These are phyloP conservation scores for Penicillium oxalicum DNA, from an alignment of 2,329 filamentous ascomycete genomes.

Conservation along the genomic window DNA sequence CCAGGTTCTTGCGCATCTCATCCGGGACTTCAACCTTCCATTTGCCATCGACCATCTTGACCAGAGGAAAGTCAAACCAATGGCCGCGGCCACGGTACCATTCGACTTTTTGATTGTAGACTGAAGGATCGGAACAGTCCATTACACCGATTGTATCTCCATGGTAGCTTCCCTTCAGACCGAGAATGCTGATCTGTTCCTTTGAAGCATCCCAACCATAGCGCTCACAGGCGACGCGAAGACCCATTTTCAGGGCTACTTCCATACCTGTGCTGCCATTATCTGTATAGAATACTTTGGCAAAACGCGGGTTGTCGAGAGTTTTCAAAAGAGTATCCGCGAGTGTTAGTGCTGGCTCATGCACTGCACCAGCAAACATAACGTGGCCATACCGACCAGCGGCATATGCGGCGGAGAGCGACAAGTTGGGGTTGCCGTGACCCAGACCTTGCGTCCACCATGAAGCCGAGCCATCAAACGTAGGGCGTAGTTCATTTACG, in stretches of 20 bases:
- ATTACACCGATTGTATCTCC: slow-evolving; percentile 85
- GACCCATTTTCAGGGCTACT: slow-evolving; percentile 78
- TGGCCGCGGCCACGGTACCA: slow-evolving; percentile 75
- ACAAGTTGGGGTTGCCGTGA: slow-evolving; percentile 66
- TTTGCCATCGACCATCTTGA: slow-evolving; percentile 59
- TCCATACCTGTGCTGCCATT: slow-evolving; percentile 80
- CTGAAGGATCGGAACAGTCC: slow-evolving; percentile 73
- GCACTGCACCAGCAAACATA: slow-evolving; percentile 78
- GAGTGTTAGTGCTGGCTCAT: slow-evolving; percentile 67
- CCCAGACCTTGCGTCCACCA: slow-evolving; percentile 91
- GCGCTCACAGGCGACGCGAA: slow-evolving; percentile 60
- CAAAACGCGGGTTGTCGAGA: slow-evolving; percentile 59
- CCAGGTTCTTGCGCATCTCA: slow-evolving; percentile 44
- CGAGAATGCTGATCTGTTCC: slow-evolving; percentile 60
- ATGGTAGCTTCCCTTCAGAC: slow-evolving; percentile 75
- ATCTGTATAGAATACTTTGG: slow-evolving; percentile 74
- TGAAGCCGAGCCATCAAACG: slow-evolving; percentile 77
- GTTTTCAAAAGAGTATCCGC: slow-evolving; percentile 58
- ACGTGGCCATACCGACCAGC: slow-evolving; percentile 81
- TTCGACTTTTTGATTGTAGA: slow-evolving; percentile 75
- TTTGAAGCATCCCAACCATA: slow-evolving; percentile 59
- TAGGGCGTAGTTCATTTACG: slow-evolving; percentile 49
- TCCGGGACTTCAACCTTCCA: slow-evolving; percentile 60
- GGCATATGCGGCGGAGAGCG: slow-evolving; percentile 71
- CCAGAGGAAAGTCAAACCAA: slow-evolving; percentile 74